These are phyloP conservation scores for Plasmodium malariae DNA, from an alignment of 169 alveolate species.

Conservation along the genomic window DNA sequence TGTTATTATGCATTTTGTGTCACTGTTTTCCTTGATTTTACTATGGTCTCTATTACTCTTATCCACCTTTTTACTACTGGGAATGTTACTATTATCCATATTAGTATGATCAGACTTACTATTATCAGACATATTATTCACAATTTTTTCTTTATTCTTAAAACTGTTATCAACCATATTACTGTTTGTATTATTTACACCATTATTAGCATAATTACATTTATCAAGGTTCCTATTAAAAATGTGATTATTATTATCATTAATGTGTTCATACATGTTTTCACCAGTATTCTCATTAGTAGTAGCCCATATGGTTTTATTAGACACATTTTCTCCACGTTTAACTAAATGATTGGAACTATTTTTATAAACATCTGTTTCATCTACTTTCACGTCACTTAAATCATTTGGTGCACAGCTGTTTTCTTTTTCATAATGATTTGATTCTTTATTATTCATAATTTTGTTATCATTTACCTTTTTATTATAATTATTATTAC, in stretches of 20 bases:
- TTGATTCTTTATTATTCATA: background rate
- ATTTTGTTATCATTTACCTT: background rate
- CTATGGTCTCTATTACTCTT: background rate
- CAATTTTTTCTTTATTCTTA: background rate
- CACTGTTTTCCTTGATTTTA: constrained; percentile 4
- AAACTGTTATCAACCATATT: background rate
- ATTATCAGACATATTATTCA: background rate
- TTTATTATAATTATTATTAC: constrained; percentile 15
- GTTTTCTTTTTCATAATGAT: constrained; percentile 1
- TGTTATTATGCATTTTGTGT: constrained; percentile 9
- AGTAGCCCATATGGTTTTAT: background rate
- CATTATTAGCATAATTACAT: background rate
- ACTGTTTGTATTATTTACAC: background rate
- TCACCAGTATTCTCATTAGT: constrained; percentile 7
- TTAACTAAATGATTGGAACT: background rate
- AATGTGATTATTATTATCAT: constrained; percentile 8
- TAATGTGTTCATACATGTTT: background rate
- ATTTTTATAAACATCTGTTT: background rate
- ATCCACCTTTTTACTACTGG: background rate
- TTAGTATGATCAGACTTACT: background rate
- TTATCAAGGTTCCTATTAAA: background rate
- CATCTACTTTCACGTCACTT: background rate
- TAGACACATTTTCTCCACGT: background rate
- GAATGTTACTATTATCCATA: background rate
- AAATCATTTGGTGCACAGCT: background rate